A percentile compares a stretch with the other conserved stretches of the same genome.
Evolutionary conservation across 2,329 filamentous ascomycete genomes (phyloP).

Genomic region (Eutypella sp.): DNA sequence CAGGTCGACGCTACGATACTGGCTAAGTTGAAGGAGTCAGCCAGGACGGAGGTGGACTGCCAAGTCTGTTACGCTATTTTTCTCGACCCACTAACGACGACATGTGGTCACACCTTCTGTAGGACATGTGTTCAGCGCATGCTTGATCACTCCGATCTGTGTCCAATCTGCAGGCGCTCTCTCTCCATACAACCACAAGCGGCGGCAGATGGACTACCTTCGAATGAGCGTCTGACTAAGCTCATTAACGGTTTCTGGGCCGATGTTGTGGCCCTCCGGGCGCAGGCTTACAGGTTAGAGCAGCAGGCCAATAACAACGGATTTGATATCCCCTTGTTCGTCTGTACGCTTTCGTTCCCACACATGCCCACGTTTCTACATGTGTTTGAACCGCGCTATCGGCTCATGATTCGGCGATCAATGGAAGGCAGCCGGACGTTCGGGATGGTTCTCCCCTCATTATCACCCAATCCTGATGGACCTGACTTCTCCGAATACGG

Average conservation of each 20-base stretch:
- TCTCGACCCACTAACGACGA: constrained; percentile 75
- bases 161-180: constrained; percentile 71
- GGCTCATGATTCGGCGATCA: constrained; percentile 79
- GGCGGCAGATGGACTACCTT: constrained; percentile 36
- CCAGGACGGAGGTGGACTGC: constrained; percentile 73
- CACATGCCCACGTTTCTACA: constrained; percentile 80
- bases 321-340: constrained; percentile 66
- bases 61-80: constrained; percentile 82
- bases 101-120: constrained; percentile 88
- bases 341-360: constrained; percentile 78
- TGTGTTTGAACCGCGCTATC: constrained; percentile 88
- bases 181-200: constrained; percentile 47
- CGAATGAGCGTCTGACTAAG: constrained; percentile 58
- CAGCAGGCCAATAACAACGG: constrained; percentile 51
- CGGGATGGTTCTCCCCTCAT: constrained; percentile 76
- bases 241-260: constrained; percentile 67
- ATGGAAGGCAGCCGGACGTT: constrained; percentile 72
- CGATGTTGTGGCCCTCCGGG: constrained; percentile 55
- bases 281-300: constrained; percentile 51
- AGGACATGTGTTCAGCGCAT: constrained; percentile 71
- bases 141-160: constrained; percentile 71
- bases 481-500: constrained; percentile 65
- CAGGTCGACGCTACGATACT: constrained; percentile 47
- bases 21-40: constrained; percentile 53
- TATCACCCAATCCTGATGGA: constrained; percentile 31